These are phyloP conservation scores for Psilocybe cubensis DNA, from an alignment of 768 basidiomycete genomes.

Conservation along the genomic window DNA sequence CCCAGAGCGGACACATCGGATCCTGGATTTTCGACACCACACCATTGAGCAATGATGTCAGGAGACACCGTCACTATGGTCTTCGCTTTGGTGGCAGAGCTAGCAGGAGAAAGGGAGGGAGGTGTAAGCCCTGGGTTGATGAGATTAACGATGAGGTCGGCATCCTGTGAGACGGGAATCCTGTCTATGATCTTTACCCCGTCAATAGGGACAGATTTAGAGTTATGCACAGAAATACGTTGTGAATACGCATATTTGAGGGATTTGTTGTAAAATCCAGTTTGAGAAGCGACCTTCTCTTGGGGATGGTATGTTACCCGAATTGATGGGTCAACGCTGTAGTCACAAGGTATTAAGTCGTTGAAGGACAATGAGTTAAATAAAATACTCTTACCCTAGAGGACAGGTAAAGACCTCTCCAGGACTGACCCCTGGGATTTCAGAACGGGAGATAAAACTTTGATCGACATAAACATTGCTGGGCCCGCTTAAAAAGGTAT, in stretches of 20 bases:
- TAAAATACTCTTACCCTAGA: constrained; percentile 34
- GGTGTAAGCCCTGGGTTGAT: constrained; percentile 27
- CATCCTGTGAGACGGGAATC: constrained; percentile 36
- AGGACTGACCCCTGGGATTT: constrained; percentile 36
- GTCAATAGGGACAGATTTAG: constrained; percentile 29
- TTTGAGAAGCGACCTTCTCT: constrained; percentile 28
- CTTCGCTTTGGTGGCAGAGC: background rate
- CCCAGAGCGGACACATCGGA: constrained; percentile 25
- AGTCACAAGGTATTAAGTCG: background rate
- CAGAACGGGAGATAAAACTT: constrained; percentile 39
- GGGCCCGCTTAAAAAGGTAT: constrained; percentile 34
- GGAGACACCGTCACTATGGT: constrained; percentile 22
- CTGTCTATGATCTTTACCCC: constrained; percentile 36
- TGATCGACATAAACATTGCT: constrained; percentile 43
- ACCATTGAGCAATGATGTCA: constrained; percentile 34
- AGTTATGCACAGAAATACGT: constrained; percentile 38
- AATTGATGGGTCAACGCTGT: constrained; percentile 40
- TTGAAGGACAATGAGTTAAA: background rate
- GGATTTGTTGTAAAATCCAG: constrained; percentile 36
- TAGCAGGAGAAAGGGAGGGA: background rate
- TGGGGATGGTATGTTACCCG: constrained; percentile 39
- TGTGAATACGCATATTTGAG: constrained; percentile 31
- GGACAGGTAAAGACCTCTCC: constrained; percentile 40
- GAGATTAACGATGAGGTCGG: constrained; percentile 34
- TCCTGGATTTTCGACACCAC: constrained; percentile 25